Base-by-base conservation (phyloP, 169 alveolate genomes). In the Eimeria zaria region DNA sequence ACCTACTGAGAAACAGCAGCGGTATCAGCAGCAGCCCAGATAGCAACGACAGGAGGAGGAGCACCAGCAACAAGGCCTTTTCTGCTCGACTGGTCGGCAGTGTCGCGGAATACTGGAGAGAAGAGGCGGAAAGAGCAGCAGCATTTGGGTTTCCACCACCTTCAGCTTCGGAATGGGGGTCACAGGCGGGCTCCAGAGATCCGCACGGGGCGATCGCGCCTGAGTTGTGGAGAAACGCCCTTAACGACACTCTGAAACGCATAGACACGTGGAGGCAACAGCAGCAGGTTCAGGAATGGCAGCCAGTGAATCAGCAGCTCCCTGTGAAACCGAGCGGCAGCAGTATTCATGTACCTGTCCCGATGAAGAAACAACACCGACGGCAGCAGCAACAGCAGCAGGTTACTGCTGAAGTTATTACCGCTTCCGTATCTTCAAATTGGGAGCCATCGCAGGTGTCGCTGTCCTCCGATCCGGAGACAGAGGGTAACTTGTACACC, bases 101-200 rank as follows among this genome's bases (percentile, higher is more conserved):
- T 18, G 96, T 93, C 9, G 58, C 64, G 41, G 96, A 93, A 53
- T 93, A 71, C 88, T 93, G 96, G 96, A 30, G 78, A 64, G 96
- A 93, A 39, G 96, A 93, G 55, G 93, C 96, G 39, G 64, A 16
- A 33, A 67, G 96, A n/a, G 88, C 90, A 41, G 55, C 96, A 14
- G 88, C 85, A 16, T 51, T 60, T 39, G 96, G 96, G 4, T 58
- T 93, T 58, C 89, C 95, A 55, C 78, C 89, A 33, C 76, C 88
- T 0, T 73, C 89, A 41, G 88, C 89, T 24, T 33, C 55, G 27
- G 80, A 33, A 4, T 51, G 60, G 78, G 89, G 89, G 36, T 48
- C 88, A 30, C 95, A 89, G 16, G 87, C 5, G 53, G 80, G 76
- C 80, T 33, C 6, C 24, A 78, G 89, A 24, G 62, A 76, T 48